Conservation (phyloP, 129 eudicot species). For the Tagetes patula region DNA sequence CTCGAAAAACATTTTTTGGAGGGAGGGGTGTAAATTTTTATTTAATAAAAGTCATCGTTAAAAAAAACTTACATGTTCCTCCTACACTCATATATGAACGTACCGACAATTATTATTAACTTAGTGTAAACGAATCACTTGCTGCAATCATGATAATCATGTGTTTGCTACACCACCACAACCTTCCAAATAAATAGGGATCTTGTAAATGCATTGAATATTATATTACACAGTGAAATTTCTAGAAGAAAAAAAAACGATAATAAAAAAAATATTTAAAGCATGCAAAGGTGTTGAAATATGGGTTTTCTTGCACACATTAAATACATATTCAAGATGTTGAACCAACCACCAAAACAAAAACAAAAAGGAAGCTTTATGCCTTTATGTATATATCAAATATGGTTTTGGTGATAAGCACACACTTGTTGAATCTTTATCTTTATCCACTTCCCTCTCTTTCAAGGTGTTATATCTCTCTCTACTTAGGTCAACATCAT, state of each 20-base stretch:
- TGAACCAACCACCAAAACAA: slow-evolving; percentile 29
- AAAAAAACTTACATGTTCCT: too few relatives aligned
- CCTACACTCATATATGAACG: not conserved
- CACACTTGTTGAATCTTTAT: slow-evolving; percentile 18
- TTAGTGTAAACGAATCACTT: not conserved
- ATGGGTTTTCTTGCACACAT: slow-evolving; percentile 16
- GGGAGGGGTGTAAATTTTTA: too few relatives aligned
- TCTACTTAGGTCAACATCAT: slow-evolving; percentile 24
- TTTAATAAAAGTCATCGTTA: too few relatives aligned
- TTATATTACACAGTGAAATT: not conserved
- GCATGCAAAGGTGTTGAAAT: slow-evolving; percentile 32
- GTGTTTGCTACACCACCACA: slow-evolving; percentile 18
- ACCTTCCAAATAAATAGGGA: slow-evolving; percentile 33
- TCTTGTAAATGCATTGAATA: slow-evolving; percentile 3
- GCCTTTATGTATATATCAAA: not conserved
- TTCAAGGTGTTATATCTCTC: slow-evolving; percentile 25
- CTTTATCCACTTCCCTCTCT: slow-evolving; percentile 28
- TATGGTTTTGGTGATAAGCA: slow-evolving; percentile 12
- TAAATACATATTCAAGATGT: slow-evolving; percentile 24
- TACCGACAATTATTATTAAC: not conserved
- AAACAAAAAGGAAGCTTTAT: not conserved
- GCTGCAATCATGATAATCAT: not conserved
- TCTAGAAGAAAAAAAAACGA: not conserved
- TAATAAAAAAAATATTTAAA: not conserved
- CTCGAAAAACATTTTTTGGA: too few relatives aligned